A percentile compares a stretch with the other conserved stretches of the same genome.
Conservation (phyloP, 2,329 filamentous ascomycete species). For the Pseudogymnoascus pannorum region DNA sequence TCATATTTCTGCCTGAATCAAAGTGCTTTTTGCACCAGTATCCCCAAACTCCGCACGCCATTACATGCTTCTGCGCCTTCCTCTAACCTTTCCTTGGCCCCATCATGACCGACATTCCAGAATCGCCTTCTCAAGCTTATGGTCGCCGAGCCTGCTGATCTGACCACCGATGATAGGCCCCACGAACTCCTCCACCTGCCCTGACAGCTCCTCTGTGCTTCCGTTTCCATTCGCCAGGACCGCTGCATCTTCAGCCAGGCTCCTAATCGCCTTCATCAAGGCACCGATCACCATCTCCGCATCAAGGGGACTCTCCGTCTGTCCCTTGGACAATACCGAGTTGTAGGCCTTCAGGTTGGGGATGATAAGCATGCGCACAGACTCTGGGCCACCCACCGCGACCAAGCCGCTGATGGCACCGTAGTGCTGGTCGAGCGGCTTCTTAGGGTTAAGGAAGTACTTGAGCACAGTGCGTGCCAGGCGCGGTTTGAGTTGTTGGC, state of each 20-base stretch:
- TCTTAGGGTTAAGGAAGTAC: slow-evolving; percentile 79
- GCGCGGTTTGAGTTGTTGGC: slow-evolving; percentile 75
- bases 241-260: slow-evolving; percentile 37
- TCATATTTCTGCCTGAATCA: neutral
- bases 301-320: slow-evolving; percentile 46
- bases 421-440: slow-evolving; percentile 78
- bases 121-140: slow-evolving; percentile 25
- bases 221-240: slow-evolving; percentile 19
- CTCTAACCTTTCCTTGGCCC: neutral
- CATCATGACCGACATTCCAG: slow-evolving; percentile 16
- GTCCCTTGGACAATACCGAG: slow-evolving; percentile 48
- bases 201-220: slow-evolving; percentile 14
- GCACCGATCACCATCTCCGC: slow-evolving; percentile 53
- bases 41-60: neutral
- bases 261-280: slow-evolving; percentile 48
- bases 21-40: neutral
- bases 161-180: slow-evolving; percentile 24
- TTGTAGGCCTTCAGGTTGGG: slow-evolving; percentile 61
- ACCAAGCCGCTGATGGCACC: slow-evolving; percentile 77
- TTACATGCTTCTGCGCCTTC: neutral
- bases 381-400: slow-evolving; percentile 64
- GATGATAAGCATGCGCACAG: slow-evolving; percentile 55
- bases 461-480: slow-evolving; percentile 91
- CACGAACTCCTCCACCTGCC: slow-evolving; percentile 25
- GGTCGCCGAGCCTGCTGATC: slow-evolving; percentile 21